Conservation (phyloP, 2,329 filamentous ascomycete genomes). For the Alternaria gaisen region DNA sequence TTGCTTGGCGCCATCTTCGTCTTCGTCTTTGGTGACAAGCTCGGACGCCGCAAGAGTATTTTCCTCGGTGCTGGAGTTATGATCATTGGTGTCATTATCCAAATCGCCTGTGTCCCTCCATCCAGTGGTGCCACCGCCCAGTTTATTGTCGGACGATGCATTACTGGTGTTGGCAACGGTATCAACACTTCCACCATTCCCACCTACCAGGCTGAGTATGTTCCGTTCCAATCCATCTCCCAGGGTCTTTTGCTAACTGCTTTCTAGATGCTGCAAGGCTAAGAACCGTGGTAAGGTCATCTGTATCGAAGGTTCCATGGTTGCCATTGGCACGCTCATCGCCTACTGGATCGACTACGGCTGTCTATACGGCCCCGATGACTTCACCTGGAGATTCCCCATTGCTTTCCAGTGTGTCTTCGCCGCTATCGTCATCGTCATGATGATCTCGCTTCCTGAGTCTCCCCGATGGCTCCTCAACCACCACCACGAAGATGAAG, state of each 20-base stretch:
- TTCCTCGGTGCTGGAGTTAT: conserved; percentile 53
- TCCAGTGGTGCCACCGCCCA: conserved; percentile 53
- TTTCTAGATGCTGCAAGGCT: conserved; percentile 53
- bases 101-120: conserved; percentile 42
- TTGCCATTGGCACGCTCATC: conserved; percentile 60
- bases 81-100: conserved; percentile 54
- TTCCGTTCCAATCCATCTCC: background rate
- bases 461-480: conserved; percentile 46
- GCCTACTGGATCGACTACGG: conserved; percentile 63
- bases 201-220: conserved; percentile 61
- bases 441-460: conserved; percentile 50
- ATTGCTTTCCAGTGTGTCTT: conserved; percentile 62
- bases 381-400: conserved; percentile 59
- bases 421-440: conserved; percentile 45
- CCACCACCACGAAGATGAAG: conserved; percentile 56
- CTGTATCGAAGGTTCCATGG: conserved; percentile 63
- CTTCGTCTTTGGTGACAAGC: conserved; percentile 50
- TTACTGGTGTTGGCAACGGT: conserved; percentile 63
- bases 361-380: conserved; percentile 41
- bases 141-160: conserved; percentile 61
- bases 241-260: background rate
- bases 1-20: conserved; percentile 53
- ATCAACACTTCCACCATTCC: conserved; percentile 65
- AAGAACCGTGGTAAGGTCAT: conserved; percentile 68
- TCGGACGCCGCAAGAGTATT: conserved; percentile 55